These are phyloP conservation scores for Suhomyces choctaworum DNA, from an alignment of 1,139 yeast species.

Conservation along the genomic window DNA sequence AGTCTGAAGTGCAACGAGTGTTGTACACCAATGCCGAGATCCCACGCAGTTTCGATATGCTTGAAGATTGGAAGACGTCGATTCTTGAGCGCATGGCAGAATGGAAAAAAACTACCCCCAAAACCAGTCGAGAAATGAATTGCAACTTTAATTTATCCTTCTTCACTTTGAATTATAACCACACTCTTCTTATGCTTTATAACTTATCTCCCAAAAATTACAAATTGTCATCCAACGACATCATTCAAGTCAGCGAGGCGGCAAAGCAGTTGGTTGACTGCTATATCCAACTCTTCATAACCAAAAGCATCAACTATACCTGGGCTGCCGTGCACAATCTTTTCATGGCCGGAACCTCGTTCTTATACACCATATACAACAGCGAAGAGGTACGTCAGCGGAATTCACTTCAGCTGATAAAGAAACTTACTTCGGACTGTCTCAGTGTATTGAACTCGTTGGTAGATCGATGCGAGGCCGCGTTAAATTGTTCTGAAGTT, in stretches of 20 bases:
- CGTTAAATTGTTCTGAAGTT: constrained; percentile 66
- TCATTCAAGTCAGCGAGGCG: constrained; percentile 58
- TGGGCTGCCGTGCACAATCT: constrained; percentile 93
- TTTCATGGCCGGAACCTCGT: constrained; percentile 87
- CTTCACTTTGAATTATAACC: constrained; percentile 74
- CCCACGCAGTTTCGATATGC: constrained; percentile 59
- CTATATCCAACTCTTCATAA: constrained; percentile 57
- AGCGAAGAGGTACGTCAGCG: constrained; percentile 52
- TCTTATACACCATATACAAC: constrained; percentile 72
- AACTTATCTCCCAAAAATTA: constrained; percentile 76
- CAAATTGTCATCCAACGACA: constrained; percentile 54
- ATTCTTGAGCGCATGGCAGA: constrained; percentile 51
- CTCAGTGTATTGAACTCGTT: constrained; percentile 61
- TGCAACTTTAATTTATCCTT: constrained; percentile 72
- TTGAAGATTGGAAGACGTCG: constrained; percentile 60
- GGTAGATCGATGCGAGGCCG: constrained; percentile 76
- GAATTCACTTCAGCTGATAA: constrained; percentile 53
- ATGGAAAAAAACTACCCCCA: constrained; percentile 65
- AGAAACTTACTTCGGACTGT: constrained; percentile 56
- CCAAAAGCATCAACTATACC: constrained; percentile 72
- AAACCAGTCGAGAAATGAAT: constrained; percentile 59
- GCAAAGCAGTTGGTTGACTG: constrained; percentile 65
- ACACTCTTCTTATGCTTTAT: constrained; percentile 67
- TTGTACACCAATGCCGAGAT: constrained; percentile 69
- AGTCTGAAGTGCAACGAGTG: constrained; percentile 73